Percentiles rank a stretch among this genome's conserved stretches.
Conservation (phyloP, 1,284 basidiomycete genomes). For the Melampsora larici-populina region DNA sequence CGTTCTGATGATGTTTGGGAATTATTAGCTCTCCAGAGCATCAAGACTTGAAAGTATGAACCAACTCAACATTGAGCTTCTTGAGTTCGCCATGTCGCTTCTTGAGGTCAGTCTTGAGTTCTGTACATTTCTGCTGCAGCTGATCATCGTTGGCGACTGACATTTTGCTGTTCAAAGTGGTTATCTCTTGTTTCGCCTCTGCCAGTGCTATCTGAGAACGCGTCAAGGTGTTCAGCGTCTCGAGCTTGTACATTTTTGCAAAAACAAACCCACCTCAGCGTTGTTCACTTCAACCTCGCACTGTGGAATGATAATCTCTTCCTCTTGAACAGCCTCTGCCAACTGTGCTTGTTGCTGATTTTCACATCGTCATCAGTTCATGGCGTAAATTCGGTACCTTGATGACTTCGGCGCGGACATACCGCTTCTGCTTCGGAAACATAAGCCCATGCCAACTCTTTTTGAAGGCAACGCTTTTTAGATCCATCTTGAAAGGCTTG, state of each 20-base stretch:
- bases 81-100: not conserved
- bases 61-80: not conserved
- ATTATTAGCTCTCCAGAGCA: not conserved
- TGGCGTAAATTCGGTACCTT: not conserved
- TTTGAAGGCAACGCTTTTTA: slow-evolving; percentile 69
- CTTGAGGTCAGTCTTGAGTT: not conserved
- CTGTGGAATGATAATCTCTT: slow-evolving; percentile 29
- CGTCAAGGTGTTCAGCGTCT: not conserved
- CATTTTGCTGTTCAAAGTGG: not conserved
- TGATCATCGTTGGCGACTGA: not conserved
- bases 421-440: slow-evolving; percentile 63
- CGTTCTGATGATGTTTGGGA: not conserved
- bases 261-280: slow-evolving; percentile 47
- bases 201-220: slow-evolving; percentile 53
- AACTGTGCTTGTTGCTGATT: not conserved
- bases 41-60: not conserved
- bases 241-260: too few relatives aligned
- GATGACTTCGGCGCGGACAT: not conserved
- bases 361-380: not conserved
- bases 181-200: slow-evolving; percentile 16
- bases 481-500: slow-evolving; percentile 69
- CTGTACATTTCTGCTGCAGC: not conserved
- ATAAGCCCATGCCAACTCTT: slow-evolving; percentile 83
- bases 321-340: slow-evolving; percentile 2
- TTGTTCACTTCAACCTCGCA: slow-evolving; percentile 59